phyloP scores from a whole-genome alignment of 768 basidiomycete species.

The Serendipita sp. region DNA sequence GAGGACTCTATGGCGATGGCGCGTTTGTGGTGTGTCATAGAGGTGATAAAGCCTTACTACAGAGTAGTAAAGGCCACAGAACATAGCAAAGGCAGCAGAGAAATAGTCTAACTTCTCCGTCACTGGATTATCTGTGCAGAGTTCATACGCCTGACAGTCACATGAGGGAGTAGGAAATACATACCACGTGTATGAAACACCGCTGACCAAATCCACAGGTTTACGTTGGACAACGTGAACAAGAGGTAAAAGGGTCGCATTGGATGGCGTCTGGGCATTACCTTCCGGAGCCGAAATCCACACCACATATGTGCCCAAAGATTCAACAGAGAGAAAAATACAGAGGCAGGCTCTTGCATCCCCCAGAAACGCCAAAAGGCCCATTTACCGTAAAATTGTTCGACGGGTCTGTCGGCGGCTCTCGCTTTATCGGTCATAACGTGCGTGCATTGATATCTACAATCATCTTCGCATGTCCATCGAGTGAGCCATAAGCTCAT shows the following conservation, averaged over 20 bases:
- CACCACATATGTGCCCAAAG: slow-evolving; percentile 60
- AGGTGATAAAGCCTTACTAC: slow-evolving; percentile 62
- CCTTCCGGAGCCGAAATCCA: slow-evolving; percentile 28
- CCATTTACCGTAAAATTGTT: slow-evolving; percentile 95
- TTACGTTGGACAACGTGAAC: slow-evolving; percentile 60
- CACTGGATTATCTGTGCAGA: slow-evolving; percentile 44
- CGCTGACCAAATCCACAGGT: slow-evolving; percentile 84
- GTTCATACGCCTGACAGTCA: background rate
- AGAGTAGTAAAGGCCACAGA: slow-evolving; percentile 66
- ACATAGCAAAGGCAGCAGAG: slow-evolving; percentile 72
- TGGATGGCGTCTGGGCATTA: slow-evolving; percentile 40
- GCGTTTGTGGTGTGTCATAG: slow-evolving; percentile 27
- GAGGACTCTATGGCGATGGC: slow-evolving; percentile 3
- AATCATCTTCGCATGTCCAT: slow-evolving; percentile 84
- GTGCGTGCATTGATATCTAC: slow-evolving; percentile 83
- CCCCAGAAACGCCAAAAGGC: slow-evolving; percentile 81
- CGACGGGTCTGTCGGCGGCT: slow-evolving; percentile 20
- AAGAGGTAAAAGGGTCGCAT: slow-evolving; percentile 48
- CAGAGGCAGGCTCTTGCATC: slow-evolving; percentile 89
- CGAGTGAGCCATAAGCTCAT: slow-evolving; percentile 45
- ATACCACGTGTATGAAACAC: slow-evolving; percentile 87
- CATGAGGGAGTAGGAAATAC: slow-evolving; percentile 13
- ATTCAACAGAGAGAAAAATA: slow-evolving; percentile 79
- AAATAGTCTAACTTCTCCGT: slow-evolving; percentile 95
- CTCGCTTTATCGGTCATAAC: slow-evolving; percentile 44